Base-by-base conservation (phyloP, 1,284 basidiomycete genomes). In the Anthracocystis walkeri region DNA sequence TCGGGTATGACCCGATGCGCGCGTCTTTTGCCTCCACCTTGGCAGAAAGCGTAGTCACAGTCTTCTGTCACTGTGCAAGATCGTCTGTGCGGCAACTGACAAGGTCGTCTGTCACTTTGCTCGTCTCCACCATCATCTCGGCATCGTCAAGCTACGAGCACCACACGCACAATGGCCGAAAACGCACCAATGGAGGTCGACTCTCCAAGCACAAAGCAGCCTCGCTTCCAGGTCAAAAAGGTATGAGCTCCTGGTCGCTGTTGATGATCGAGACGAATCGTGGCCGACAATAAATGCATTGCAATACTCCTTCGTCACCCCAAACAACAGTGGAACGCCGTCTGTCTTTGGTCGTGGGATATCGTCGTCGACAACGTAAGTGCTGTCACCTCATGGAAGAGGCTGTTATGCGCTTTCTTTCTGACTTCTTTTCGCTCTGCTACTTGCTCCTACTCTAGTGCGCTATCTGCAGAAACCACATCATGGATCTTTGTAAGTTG, bases 381-480 rank as follows among this genome's bases (percentile, higher is more conserved):
- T 44, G 20, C n/a, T 31, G 60, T 63, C 12, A 52, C 62, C 14
- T 38, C 35, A 38, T 4, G 4, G 12, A 38, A 11, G 10, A 38
- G 35, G 35, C 16, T 4, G 12, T 38, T 12, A 14, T 16, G 35
- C 35, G 12, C 35, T 12, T 31, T 12, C 33, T 35, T 35, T 35
- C 33, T n/a, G 7, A 12, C 6, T 18, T 18, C 7, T n/a, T 20
- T 29, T n/a, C 21, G 6, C 21, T 41, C 45, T 45, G 1, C 11
- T 10, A 38, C 42, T 14, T 25, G 41, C 23, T 52, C 21, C n/a
- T 7, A 31, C 35, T 12, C 20, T 68, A 84, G 82, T 85, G 83
- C 55, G 83, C 83, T 46, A 85, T 85, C 51, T 85, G 83, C 78
- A 73, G 83, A 27, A 85, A 85, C 54, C 83, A 85, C 55, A 84